Conservation (phyloP, 441 rosid species). For the Corymbia calophylla region DNA sequence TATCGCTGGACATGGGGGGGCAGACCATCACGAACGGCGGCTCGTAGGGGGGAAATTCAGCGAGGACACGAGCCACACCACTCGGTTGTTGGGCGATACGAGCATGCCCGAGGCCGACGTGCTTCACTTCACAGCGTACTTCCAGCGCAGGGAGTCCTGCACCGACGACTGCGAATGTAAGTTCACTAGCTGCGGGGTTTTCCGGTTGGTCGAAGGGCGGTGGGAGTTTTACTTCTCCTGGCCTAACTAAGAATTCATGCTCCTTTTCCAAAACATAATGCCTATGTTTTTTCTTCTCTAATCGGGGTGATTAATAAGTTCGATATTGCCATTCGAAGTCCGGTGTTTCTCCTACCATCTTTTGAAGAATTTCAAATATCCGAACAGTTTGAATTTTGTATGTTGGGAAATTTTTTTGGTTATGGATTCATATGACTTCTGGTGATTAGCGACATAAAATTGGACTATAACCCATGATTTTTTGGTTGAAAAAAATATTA, state of each 20-base stretch:
- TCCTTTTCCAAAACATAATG: background rate
- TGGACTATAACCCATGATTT: too few relatives aligned
- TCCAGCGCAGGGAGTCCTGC: background rate
- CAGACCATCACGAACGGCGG: background rate
- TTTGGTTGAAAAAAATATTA: too few relatives aligned
- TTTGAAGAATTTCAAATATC: background rate
- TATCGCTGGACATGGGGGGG: background rate
- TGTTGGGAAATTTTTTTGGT: too few relatives aligned
- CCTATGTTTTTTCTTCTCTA: background rate
- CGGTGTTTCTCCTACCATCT: background rate
- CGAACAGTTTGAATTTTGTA: background rate
- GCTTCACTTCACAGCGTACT: background rate
- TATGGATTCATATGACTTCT: too few relatives aligned
- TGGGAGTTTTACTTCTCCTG: background rate
- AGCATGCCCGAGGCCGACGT: background rate
- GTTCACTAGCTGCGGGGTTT: background rate
- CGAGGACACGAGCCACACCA: background rate
- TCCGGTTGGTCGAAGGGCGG: background rate
- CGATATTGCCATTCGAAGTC: background rate
- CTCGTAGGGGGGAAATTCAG: background rate
- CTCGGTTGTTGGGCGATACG: background rate
- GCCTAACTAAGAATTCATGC: background rate
- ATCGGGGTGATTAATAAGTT: background rate
- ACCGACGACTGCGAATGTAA: background rate
- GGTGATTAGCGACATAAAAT: too few relatives aligned